Conservation (phyloP, 805 yeast species). For the Wickerhamiella allomyrinae region DNA sequence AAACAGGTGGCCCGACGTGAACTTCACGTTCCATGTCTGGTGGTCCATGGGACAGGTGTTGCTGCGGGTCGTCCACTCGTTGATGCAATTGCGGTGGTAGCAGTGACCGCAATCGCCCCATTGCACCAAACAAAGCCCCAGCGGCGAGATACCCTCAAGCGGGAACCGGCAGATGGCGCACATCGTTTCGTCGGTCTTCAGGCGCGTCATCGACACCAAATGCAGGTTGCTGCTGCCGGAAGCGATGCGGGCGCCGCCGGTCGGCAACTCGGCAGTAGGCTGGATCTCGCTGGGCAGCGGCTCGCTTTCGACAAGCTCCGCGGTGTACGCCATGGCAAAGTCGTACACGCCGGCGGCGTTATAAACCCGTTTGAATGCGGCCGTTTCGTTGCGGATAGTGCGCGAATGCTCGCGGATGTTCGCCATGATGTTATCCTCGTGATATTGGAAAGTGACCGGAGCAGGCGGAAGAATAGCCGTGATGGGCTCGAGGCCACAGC, state of each 20-base stretch:
- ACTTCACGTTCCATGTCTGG: not conserved
- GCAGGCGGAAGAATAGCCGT: no score
- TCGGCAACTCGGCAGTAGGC: not conserved
- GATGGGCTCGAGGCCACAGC: no score
- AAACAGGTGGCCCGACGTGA: not conserved
- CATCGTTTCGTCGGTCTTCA: not conserved
- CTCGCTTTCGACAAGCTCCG: not conserved
- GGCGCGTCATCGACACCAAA: not conserved
- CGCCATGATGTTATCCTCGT: no score
- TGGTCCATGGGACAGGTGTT: not conserved
- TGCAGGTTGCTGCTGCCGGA: not conserved
- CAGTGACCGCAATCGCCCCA: not conserved
- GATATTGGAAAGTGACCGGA: no score
- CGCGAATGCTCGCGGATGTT: no score
- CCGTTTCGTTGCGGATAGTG: no score
- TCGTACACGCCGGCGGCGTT: no score
- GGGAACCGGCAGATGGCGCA: not conserved
- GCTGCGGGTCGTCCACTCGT: not conserved
- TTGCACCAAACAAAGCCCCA: not conserved
- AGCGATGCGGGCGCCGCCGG: not conserved
- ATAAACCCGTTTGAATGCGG: no score
- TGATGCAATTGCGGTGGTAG: not conserved
- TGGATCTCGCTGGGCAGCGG: not conserved
- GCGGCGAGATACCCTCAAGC: not conserved
- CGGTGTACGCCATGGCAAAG: no score